Evolutionary conservation across 1,284 basidiomycete species (phyloP).

Genomic region (Trametes polyzona): DNA sequence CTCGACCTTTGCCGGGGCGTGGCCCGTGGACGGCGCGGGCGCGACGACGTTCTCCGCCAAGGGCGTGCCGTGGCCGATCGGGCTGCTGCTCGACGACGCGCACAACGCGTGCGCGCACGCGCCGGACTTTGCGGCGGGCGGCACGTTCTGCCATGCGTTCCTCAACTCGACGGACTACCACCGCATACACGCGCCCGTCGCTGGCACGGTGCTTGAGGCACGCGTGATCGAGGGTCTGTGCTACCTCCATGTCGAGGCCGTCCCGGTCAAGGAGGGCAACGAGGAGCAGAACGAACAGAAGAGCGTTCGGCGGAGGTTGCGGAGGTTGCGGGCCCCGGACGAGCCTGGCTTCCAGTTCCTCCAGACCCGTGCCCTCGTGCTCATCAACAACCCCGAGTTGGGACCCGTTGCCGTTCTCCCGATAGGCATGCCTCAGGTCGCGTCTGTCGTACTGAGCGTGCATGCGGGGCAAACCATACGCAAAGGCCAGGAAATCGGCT

Average conservation of each 20-base stretch:
- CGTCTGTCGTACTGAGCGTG: slow-evolving; percentile 46
- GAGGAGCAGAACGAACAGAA: background rate
- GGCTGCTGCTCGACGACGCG: slow-evolving; percentile 39
- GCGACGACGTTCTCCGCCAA: slow-evolving; percentile 45
- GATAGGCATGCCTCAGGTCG: slow-evolving; percentile 61
- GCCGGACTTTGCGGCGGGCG: slow-evolving; percentile 45
- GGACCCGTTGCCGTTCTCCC: slow-evolving; percentile 53
- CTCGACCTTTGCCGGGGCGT: slow-evolving; percentile 23
- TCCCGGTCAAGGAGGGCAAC: background rate
- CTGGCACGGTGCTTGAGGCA: slow-evolving; percentile 48
- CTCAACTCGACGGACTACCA: slow-evolving; percentile 53
- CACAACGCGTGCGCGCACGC: too few relatives aligned
- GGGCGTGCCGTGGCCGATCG: slow-evolving; percentile 43
- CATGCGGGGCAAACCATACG: slow-evolving; percentile 28
- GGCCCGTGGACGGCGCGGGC: slow-evolving; percentile 30
- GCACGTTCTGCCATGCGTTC: slow-evolving; percentile 59
- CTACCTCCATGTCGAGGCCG: slow-evolving; percentile 43
- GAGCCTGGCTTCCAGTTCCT: slow-evolving; percentile 37
- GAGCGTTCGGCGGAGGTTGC: too few relatives aligned
- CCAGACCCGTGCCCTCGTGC: slow-evolving; percentile 52
- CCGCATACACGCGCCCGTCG: slow-evolving; percentile 58
- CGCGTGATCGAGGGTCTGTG: slow-evolving; percentile 54
- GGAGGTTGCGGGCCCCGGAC: background rate
- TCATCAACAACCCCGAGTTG: slow-evolving; percentile 54
- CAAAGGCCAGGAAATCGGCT: slow-evolving; percentile 50